A percentile compares a stretch with the other conserved stretches of the same genome.
phyloP scores from a whole-genome alignment of 306 rosid genomes.

The Vigna nakashimae region DNA sequence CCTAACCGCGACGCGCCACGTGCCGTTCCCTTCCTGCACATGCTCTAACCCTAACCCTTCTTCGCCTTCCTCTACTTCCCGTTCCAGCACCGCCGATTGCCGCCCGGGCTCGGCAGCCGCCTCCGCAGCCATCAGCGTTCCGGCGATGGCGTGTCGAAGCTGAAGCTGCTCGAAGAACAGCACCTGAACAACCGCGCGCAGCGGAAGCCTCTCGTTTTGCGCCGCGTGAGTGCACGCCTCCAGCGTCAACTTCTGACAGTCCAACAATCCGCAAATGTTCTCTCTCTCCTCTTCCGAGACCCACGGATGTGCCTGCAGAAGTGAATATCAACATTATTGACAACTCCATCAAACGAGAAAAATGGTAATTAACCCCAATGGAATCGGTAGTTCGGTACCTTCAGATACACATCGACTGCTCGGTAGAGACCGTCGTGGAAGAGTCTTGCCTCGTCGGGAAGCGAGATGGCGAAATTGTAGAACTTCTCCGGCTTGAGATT shows the following conservation, averaged over 20 bases:
- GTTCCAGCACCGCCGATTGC: conserved; percentile 53
- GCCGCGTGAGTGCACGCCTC: conserved; percentile 99
- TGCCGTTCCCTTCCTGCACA: conserved; percentile 49
- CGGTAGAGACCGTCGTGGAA: conserved; percentile 96
- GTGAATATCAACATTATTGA: neutral
- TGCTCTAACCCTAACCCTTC: conserved; percentile 41
- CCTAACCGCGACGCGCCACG: conserved; percentile 85
- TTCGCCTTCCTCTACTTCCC: conserved; percentile 36
- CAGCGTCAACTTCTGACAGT: conserved; percentile 85
- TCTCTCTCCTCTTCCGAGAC: conserved; percentile 78
- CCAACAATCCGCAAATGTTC: conserved; percentile 72
- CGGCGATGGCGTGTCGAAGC: conserved; percentile 93
- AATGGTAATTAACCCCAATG: neutral
- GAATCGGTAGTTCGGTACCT: conserved; percentile 54
- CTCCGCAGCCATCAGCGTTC: conserved; percentile 72
- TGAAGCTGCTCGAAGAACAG: conserved; percentile 98
- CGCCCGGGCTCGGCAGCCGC: conserved; percentile 51
- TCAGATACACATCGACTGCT: conserved; percentile 91
- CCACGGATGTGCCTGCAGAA: conserved; percentile 83
- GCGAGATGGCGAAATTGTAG: conserved; percentile 67
- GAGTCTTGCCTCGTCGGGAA: conserved; percentile 89
- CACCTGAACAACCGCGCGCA: conserved; percentile 90
- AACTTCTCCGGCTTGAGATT: conserved; percentile 76
- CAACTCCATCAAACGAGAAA: neutral
- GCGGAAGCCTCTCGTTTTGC: conserved; percentile 93